A percentile compares a stretch with the other conserved stretches of the same genome.
phyloP scores from a whole-genome alignment of 768 basidiomycete genomes.

The Trametopsis cervina region DNA sequence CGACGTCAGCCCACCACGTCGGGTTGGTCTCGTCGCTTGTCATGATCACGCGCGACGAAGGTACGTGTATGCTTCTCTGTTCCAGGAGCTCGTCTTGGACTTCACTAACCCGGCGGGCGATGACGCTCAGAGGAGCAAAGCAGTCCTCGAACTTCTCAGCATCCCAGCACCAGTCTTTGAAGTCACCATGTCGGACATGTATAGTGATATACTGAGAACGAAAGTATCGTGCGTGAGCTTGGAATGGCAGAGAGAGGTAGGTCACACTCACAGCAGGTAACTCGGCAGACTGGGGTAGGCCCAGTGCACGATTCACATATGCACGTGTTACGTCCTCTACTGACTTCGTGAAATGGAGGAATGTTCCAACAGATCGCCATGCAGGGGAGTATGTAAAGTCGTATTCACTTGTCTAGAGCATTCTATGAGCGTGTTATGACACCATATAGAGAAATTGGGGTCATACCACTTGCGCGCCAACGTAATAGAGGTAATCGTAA shows the following conservation, averaged over 20 bases:
- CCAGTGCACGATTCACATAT: conserved; percentile 26
- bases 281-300: conserved; percentile 17
- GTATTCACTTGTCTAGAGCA: conserved; percentile 24
- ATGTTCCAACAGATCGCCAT: conserved; percentile 28
- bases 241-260: background rate
- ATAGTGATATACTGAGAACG: conserved; percentile 27
- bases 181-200: conserved; percentile 31
- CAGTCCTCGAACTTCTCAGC: conserved; percentile 26
- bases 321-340: conserved; percentile 24
- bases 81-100: conserved; percentile 29
- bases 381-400: conserved; percentile 26
- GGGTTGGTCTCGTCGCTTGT: conserved; percentile 37
- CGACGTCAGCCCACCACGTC: conserved; percentile 32
- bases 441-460: background rate
- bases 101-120: conserved; percentile 28
- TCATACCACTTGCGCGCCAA: conserved; percentile 25
- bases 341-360: conserved; percentile 27
- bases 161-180: conserved; percentile 28
- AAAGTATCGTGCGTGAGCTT: background rate
- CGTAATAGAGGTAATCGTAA: conserved; percentile 35
- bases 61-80: conserved; percentile 24
- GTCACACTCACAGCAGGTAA: conserved; percentile 28
- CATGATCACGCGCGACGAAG: conserved; percentile 30
- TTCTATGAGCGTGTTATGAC: background rate
- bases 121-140: conserved; percentile 31